Base-by-base conservation (phyloP, 2,329 filamentous ascomycete species). In the Xylaria sp. region DNA sequence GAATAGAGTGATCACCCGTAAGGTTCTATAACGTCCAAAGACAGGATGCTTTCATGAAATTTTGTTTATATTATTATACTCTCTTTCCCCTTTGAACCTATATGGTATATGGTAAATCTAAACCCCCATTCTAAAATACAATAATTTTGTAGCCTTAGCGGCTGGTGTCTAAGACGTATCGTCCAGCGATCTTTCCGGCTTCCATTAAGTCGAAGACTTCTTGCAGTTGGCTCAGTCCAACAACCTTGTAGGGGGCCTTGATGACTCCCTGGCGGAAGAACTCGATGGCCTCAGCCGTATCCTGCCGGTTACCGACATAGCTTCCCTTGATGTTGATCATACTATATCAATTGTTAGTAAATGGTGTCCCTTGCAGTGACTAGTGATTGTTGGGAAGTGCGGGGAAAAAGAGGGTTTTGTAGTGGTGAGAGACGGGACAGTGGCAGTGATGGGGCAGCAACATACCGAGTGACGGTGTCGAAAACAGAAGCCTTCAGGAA, bases 251-350 rank as follows among this genome's bases (percentile, higher is more conserved):
- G 8, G 95, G 95, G 5, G 90, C 90, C 79, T 93, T 91, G 87
- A 98, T 94, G 72, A 97, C 83, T 18, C 95, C 95, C 25, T 92
- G 87, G 66, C 87, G 84, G 86, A 89, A 98, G 85, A 98, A 98
- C 74, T 98, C 94, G 71, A 98, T 86, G 2, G 95, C 94, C 85
- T 98, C 95, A 63, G 90, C 88, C 0, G 90, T 91, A 80, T 98
- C 95, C 79, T 92, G 90, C 74, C 95, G 89, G 85, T 97, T 98
- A 67, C 95, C 95, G 74, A 98, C 95, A 80, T 98, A 98, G 76
- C 90, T 94, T 70, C 94, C 94, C 85, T 93, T 93, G 86, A 98
- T 98, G 76, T 83, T 90, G 84, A 98, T 90, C 94, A 97, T 97
- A 83, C 91, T 75, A 87, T 69, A 62, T 15, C 32, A 57, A 48